These are phyloP conservation scores for Fusarium illudens DNA, from an alignment of 2,329 filamentous ascomycete genomes.

Conservation along the genomic window DNA sequence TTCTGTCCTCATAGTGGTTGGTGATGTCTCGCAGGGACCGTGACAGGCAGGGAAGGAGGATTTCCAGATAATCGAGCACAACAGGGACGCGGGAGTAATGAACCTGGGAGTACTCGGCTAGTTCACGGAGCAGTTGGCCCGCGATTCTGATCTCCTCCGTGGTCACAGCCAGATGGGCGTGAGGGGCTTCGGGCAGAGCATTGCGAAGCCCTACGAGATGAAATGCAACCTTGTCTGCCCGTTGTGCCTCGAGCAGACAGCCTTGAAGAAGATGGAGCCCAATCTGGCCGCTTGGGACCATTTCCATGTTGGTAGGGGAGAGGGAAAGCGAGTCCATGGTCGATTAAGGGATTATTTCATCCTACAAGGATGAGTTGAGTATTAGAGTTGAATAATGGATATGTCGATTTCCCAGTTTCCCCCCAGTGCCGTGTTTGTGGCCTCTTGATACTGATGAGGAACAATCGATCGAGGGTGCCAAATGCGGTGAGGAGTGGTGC, in stretches of 20 bases:
- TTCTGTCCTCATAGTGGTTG: constrained; percentile 59
- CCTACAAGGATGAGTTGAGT: constrained; percentile 22
- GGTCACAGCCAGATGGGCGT: constrained; percentile 57
- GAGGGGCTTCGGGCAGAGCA: constrained; percentile 54
- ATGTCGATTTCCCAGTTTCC: constrained; percentile 2
- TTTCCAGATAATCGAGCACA: constrained; percentile 63
- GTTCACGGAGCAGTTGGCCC: constrained; percentile 58
- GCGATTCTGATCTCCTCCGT: constrained; percentile 57
- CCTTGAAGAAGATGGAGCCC: constrained; percentile 57
- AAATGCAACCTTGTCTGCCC: constrained; percentile 57
- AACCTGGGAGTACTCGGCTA: constrained; percentile 63
- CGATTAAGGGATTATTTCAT: constrained; percentile 28
- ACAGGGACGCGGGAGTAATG: constrained; percentile 59
- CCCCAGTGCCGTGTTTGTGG: not conserved
- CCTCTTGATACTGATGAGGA: constrained; percentile 5
- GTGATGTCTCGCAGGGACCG: constrained; percentile 63
- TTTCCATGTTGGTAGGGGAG: constrained; percentile 40
- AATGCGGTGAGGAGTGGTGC: constrained; percentile 28
- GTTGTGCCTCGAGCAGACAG: constrained; percentile 64
- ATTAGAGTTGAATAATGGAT: constrained; percentile 9
- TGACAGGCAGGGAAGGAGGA: constrained; percentile 64
- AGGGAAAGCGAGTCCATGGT: constrained; percentile 6
- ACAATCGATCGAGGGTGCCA: constrained; percentile 24
- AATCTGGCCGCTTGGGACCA: constrained; percentile 42
- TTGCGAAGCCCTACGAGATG: constrained; percentile 60